Percentiles rank a stretch among this genome's conserved stretches.
Evolutionary conservation across 768 basidiomycete species (phyloP).

Genomic region (Leccinum fibrillosum): DNA sequence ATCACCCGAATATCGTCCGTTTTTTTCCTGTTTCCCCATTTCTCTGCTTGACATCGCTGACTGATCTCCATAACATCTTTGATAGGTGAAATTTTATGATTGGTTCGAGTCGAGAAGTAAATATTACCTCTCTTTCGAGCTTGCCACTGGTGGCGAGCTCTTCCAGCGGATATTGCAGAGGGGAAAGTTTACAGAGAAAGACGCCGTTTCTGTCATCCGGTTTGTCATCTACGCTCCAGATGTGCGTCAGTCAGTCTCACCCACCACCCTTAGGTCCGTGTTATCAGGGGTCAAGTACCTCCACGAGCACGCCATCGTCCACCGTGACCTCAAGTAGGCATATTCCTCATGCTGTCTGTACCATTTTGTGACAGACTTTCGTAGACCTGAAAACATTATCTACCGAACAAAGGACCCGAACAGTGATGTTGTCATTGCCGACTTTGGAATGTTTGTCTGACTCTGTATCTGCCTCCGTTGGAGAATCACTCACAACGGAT

Average conservation of each 20-base stretch:
- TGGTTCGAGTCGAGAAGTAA: slow-evolving; percentile 94
- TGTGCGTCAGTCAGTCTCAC: not conserved
- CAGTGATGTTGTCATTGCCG: slow-evolving; percentile 91
- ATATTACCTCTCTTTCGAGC: slow-evolving; percentile 94
- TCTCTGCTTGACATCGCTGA: not conserved
- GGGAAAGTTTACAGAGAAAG: slow-evolving; percentile 92
- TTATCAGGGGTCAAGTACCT: slow-evolving; percentile 86
- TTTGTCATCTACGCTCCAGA: slow-evolving; percentile 33
- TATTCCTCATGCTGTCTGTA: not conserved
- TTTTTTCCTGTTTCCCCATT: not conserved
- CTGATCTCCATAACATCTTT: not conserved
- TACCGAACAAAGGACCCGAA: slow-evolving; percentile 74
- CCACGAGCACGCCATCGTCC: slow-evolving; percentile 90
- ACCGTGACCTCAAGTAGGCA: slow-evolving; percentile 87
- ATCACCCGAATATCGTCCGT: slow-evolving; percentile 89
- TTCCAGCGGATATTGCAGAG: slow-evolving; percentile 82
- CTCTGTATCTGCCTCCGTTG: not conserved
- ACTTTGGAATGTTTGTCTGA: slow-evolving; percentile 86
- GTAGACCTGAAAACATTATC: slow-evolving; percentile 92
- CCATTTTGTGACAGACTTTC: not conserved
- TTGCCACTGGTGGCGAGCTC: slow-evolving; percentile 91
- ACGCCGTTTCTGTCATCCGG: slow-evolving; percentile 78
- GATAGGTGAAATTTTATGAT: slow-evolving; percentile 93
- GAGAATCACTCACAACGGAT: not conserved
- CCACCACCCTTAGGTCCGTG: slow-evolving; percentile 52